A percentile compares a stretch with the other conserved stretches of the same genome.
Conservation (phyloP, 139 green algal genomes). For the Picochlorum sp. region DNA sequence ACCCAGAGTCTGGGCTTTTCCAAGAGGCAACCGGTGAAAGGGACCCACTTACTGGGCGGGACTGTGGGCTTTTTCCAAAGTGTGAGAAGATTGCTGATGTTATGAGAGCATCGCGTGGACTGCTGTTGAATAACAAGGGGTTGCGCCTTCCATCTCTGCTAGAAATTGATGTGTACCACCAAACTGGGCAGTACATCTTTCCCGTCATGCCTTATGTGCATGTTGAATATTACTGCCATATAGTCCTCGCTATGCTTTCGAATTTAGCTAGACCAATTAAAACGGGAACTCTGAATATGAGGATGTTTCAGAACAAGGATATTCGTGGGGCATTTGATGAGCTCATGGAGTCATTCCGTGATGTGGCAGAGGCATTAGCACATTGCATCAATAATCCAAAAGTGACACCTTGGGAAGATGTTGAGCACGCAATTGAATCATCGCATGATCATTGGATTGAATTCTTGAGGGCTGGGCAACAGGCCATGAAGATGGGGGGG, state of each 20-base stretch:
- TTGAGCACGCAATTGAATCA: not conserved
- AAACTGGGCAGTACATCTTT: not conserved
- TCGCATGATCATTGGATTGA: not conserved
- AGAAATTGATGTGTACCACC: conserved; percentile 2
- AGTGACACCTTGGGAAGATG: not conserved
- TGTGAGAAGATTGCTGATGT: not conserved
- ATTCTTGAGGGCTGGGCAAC: not conserved
- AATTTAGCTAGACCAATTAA: not conserved
- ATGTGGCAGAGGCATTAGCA: not conserved
- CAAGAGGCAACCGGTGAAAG: not conserved
- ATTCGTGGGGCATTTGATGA: not conserved
- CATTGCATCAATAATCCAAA: not conserved
- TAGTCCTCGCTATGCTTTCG: not conserved
- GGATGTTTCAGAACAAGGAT: not conserved
- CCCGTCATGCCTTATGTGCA: not conserved
- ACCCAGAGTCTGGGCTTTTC: not conserved
- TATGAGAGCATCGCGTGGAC: not conserved
- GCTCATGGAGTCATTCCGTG: not conserved
- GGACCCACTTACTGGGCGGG: not conserved
- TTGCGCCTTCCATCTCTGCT: not conserved
- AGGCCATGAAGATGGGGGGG: not conserved
- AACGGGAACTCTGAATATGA: not conserved
- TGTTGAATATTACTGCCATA: not conserved
- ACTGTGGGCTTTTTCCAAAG: not conserved
- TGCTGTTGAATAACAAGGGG: not conserved